Evolutionary conservation across 495 filamentous ascomycete species (phyloP).

Genomic region (Penicillium roqueforti): DNA sequence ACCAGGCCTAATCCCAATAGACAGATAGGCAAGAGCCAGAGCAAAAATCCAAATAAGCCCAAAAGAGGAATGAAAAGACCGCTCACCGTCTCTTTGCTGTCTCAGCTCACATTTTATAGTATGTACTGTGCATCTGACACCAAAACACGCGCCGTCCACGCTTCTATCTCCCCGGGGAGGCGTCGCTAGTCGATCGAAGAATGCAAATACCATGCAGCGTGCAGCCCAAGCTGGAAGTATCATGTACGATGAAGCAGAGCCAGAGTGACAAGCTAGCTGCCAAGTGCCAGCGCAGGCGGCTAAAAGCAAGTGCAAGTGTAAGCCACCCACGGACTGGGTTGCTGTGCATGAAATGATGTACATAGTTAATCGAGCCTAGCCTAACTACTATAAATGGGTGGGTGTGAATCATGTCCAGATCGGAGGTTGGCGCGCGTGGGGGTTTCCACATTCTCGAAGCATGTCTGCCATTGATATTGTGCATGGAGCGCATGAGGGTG

Average conservation of each 20-base stretch:
- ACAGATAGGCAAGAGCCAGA: neutral
- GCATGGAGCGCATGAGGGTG: neutral
- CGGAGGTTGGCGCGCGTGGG: neutral
- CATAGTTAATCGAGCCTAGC: neutral
- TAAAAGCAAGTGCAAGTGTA: neutral
- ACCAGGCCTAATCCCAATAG: neutral
- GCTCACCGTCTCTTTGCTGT: constrained; percentile 7
- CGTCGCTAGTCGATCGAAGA: constrained; percentile 8
- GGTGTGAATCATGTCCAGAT: neutral
- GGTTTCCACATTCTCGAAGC: constrained; percentile 26
- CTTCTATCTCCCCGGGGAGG: neutral
- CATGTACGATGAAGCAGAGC: constrained; percentile 2
- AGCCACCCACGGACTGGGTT: neutral
- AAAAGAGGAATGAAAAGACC: neutral
- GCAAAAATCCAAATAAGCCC: neutral
- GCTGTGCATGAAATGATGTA: neutral
- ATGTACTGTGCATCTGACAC: neutral
- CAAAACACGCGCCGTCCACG: neutral
- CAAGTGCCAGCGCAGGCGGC: constrained; percentile 7
- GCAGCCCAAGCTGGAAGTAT: neutral
- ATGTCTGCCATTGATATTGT: constrained; percentile 6
- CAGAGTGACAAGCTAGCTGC: neutral
- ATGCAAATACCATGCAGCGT: constrained; percentile 1
- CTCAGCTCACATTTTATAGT: neutral
- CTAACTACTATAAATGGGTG: neutral